Base-by-base conservation (phyloP, 257 asterid species). In the Rehmannia glutinosa region DNA sequence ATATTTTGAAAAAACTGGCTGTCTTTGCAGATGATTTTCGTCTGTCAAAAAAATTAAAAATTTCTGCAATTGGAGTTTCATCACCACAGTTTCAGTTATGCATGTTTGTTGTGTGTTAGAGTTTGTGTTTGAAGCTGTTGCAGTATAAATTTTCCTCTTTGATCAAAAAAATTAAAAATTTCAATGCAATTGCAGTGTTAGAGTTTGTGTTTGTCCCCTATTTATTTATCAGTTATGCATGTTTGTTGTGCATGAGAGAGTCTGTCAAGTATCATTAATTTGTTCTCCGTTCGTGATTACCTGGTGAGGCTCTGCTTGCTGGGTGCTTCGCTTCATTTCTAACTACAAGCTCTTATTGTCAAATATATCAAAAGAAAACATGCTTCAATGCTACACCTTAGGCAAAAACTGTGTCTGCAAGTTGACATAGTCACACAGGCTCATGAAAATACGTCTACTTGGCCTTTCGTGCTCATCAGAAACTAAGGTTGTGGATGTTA, bases 41-140 rank as follows among this genome's bases (percentile, higher is more conserved):
- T 50, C 52, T 75, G 64, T 82, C 87, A n/a, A n/a, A n/a, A n/a
- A n/a, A n/a, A n/a, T n/a, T n/a, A n/a, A n/a, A n/a, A n/a, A n/a
- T n/a, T 43, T 80, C 71, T n/a, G 74, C 75, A n/a, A n/a, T n/a
- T n/a, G 52, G 87, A 79, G 77, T 82, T 84, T 76, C 64, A 16
- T 59, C 71, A 47, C 53, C 90, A 84, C 45, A 15, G 21, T 23
- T 84, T 79, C 32, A n/a, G n/a, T 62, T 81, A 61, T 42, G 23
- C 12, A 21, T n/a, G n/a, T n/a, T n/a, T n/a, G n/a, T n/a, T n/a
- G n/a, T n/a, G n/a, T n/a, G n/a, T n/a, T n/a, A n/a, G n/a, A n/a
- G n/a, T n/a, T n/a, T n/a, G n/a, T n/a, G n/a, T n/a, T 11, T 69
- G 75, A 71, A 52, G 32, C 3, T 32, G 25, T 42, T 30, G 72